These are phyloP conservation scores for Coleophoma crateriformis DNA, from an alignment of 2,329 filamentous ascomycete species.

Conservation along the genomic window DNA sequence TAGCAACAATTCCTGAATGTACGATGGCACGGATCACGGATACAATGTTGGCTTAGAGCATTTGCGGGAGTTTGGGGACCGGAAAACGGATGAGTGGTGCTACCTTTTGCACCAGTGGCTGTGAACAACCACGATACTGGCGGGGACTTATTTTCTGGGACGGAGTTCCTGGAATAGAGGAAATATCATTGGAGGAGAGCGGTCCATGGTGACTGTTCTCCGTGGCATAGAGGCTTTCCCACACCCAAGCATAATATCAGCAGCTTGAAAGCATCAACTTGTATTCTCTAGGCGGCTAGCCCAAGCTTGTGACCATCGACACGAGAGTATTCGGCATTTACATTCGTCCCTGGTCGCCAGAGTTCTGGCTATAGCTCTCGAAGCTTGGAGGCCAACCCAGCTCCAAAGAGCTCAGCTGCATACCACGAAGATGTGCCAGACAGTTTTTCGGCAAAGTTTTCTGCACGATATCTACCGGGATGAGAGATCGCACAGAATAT, in stretches of 20 bases:
- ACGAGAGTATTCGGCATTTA: not conserved
- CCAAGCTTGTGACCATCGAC: constrained; percentile 8
- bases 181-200: not conserved
- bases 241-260: constrained; percentile 9
- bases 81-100: not conserved
- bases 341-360: not conserved
- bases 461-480: not conserved
- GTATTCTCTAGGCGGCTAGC: constrained; percentile 1
- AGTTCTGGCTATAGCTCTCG: not conserved
- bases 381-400: not conserved
- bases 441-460: not conserved
- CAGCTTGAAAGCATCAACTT: constrained; percentile 3
- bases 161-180: constrained; percentile 4
- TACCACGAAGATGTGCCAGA: not conserved
- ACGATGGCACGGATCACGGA: not conserved
- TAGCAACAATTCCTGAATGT: not conserved
- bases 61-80: constrained; percentile 3
- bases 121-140: not conserved
- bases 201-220: not conserved
- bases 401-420: constrained; percentile 1
- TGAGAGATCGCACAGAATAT: not conserved
- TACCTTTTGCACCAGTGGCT: not conserved
- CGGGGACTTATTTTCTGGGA: constrained; percentile 1
- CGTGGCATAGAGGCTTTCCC: constrained; percentile 3
- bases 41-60: constrained; percentile 1